Evolutionary conservation across 305 asterid species (phyloP), one percentile per base, ranked within the genome.

Genomic region (Rubia tinctorum): DNA sequence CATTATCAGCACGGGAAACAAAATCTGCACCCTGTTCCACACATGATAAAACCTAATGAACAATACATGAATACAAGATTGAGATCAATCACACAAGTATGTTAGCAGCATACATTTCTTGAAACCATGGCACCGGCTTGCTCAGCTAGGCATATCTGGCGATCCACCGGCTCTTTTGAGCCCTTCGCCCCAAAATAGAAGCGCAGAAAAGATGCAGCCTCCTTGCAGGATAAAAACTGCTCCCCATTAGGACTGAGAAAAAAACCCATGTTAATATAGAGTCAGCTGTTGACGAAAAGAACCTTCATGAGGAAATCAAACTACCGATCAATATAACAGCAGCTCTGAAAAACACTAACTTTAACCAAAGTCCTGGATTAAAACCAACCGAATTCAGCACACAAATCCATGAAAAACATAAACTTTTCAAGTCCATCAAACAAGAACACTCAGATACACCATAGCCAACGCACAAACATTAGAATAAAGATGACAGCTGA

Each of bases 141-240:
- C 71, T 78, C 88, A 77, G 80, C 80, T 78, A 81, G 83, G 73
- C 71, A 76, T 59, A 80, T 73, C 76, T 77, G 85, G 80, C 73
- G 87, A 73, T 86, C 91, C 77, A 68, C 76, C 60, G 75, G 82
- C 77, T 76, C 89, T 78, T 73, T 75, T 42, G 77, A 84, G 69
- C 75, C 86, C 66, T 73, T 66, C 70, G 60, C 79, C 78, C 79
- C 83, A 83, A 89, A 83, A 84, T 81, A 81, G 80, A 93, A 84
- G 74, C 73, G 84, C 86, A 94, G 71, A 88, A 86, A 92, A 56
- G 90, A 76, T 4, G 97, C 86, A 62, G 88, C 97, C 79, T 92
- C 99, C 85, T 82, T 88, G 91, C 98, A 95, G 68, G 99, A 90
- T 72, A 86, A 15, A 80, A 92, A 84, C 53, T 95, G 98, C 74